Evolutionary conservation across 352 stramenopile species (phyloP), one percentile per base, ranked within the genome.

Genomic region (Phytophthora crassamura): DNA sequence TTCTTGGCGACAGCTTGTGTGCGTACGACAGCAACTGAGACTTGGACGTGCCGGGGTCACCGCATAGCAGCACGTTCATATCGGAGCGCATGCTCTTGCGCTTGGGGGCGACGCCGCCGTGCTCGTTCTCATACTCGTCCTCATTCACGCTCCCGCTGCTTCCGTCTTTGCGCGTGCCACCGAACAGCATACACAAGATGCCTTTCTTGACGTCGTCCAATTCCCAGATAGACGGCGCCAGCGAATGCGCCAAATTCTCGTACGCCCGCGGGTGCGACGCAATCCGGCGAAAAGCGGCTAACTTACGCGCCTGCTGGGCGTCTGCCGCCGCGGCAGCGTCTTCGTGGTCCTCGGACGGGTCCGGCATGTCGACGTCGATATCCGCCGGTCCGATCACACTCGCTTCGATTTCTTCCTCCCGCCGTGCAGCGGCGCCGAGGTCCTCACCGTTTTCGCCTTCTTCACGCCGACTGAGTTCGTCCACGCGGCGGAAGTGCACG

Each of bases 121-220:
- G 74, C 1, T 75, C 65, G 12, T 65, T 57, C 34, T 72, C 58
- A 7, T 59, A 59, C 4, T 80, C 70, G 7, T 83, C 72, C 12
- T 86, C 73, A 40, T 78, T 78, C 18, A 84, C 64, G 33, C 74
- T 80, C 14, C 75, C 79, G 11, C 51, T 64, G 39, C 86, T 72
- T 41, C 81, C 76, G 42, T 95, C 86, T 47, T 94, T 94, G 34
- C 84, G 84, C 59, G 96, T 98, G 9, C 98, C 98, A 18, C 98
- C 98, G 69, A 99, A 99, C 16, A 99, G 86, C 97, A 99, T 98
- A 69, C 97, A 99, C 39, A 99, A 72, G 11, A 99, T 92, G 0
- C 95, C 98, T 61, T 99, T 99, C 72, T 99, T 99, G 5, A 99
- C 97, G 74, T 99, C 96, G 46, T 99, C 97, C 48, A 99, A 78